Conservation (phyloP, 2,329 filamentous ascomycete species). For the Cercospora berteroae region DNA sequence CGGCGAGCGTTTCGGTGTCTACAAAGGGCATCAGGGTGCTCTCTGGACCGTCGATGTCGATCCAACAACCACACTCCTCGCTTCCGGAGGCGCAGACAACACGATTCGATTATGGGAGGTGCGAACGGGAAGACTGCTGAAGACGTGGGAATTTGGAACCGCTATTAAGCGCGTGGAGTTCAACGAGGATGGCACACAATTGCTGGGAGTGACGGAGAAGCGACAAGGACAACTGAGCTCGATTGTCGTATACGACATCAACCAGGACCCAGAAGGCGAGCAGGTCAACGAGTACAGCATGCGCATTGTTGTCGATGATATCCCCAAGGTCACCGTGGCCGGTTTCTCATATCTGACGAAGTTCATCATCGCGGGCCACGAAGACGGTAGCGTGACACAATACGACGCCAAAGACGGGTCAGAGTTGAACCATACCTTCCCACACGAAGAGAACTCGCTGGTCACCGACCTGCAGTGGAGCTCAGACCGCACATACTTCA, state of each 20-base stretch:
- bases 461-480: constrained; percentile 97
- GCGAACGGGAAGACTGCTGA: constrained; percentile 85
- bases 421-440: constrained; percentile 72
- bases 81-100: constrained; percentile 95
- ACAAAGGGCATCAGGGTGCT: constrained; percentile 93
- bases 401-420: constrained; percentile 93
- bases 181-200: constrained; percentile 83
- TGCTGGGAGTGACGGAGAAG: constrained; percentile 96
- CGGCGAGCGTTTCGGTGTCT: constrained; percentile 94
- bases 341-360: constrained; percentile 93
- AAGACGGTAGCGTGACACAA: constrained; percentile 86
- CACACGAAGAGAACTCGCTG: constrained; percentile 77
- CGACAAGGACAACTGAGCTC: constrained; percentile 94
- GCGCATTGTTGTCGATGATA: constrained; percentile 82
- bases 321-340: constrained; percentile 95
- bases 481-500: constrained; percentile 91
- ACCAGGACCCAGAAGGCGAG: constrained; percentile 74
- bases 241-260: constrained; percentile 89
- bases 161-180: constrained; percentile 98
- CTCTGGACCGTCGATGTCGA: constrained; percentile 99
- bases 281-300: constrained; percentile 80
- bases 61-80: constrained; percentile 85
- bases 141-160: constrained; percentile 96
- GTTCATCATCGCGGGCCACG: constrained; percentile 97
- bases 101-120: constrained; percentile 97